phyloP scores from a whole-genome alignment of 1,139 yeast species.

The Diutina scorzettiae region DNA sequence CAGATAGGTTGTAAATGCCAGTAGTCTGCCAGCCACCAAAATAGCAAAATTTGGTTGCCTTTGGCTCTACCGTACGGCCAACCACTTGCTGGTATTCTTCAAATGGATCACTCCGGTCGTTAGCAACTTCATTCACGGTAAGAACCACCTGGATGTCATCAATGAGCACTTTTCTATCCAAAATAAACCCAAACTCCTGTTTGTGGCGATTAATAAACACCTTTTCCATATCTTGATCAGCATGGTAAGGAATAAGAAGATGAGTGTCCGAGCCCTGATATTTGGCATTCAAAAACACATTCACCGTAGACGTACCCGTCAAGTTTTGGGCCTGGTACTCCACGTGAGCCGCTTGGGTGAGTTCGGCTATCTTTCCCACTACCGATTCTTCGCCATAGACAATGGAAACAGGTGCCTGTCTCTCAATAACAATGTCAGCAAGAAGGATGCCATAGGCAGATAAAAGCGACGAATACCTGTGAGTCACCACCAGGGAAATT shows the following conservation, averaged over 20 bases:
- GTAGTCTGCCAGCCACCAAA: slow-evolving; percentile 42
- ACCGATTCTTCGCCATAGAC: neutral
- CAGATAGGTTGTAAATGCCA: slow-evolving; percentile 37
- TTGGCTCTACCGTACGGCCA: neutral
- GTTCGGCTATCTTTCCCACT: slow-evolving; percentile 10
- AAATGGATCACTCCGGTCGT: slow-evolving; percentile 22
- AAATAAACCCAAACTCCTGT: slow-evolving; percentile 58
- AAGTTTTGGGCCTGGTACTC: slow-evolving; percentile 24
- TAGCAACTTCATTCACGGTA: slow-evolving; percentile 22
- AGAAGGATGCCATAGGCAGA: slow-evolving; percentile 47
- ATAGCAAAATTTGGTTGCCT: slow-evolving; percentile 14
- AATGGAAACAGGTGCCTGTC: slow-evolving; percentile 10
- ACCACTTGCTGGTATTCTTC: slow-evolving; percentile 15
- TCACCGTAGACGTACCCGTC: slow-evolving; percentile 24
- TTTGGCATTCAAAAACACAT: slow-evolving; percentile 63
- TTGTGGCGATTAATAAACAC: slow-evolving; percentile 33
- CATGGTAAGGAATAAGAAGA: slow-evolving; percentile 37
- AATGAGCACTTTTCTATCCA: slow-evolving; percentile 49
- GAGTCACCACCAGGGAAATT: slow-evolving; percentile 33
- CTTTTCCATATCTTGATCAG: slow-evolving; percentile 15
- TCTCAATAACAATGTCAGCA: slow-evolving; percentile 35
- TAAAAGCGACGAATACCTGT: slow-evolving; percentile 40
- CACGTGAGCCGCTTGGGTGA: slow-evolving; percentile 17
- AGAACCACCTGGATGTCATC: slow-evolving; percentile 64
- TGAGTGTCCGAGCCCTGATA: slow-evolving; percentile 85